Evolutionary conservation across 2,329 filamentous ascomycete species (phyloP).

Genomic region (Torrubiella hemipterigena): DNA sequence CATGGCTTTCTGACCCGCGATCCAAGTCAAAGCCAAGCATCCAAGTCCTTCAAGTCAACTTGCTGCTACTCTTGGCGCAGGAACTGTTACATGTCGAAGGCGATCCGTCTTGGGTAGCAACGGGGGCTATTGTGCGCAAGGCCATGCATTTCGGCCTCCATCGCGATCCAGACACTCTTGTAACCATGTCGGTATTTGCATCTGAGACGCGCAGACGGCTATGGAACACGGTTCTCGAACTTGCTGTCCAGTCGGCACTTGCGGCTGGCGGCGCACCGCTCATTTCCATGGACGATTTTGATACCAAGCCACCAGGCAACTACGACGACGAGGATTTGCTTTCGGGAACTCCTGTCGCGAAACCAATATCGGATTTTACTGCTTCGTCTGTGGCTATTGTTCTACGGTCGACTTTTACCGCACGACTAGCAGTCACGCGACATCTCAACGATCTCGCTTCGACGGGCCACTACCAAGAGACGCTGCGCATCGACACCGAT

Average conservation of each 20-base stretch:
- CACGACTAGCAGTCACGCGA: constrained; percentile 27
- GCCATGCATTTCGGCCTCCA: constrained; percentile 40
- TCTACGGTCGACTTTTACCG: constrained; percentile 27
- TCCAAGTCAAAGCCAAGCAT: constrained; percentile 39
- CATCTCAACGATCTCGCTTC: constrained; percentile 30
- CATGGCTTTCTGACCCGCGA: constrained; percentile 39
- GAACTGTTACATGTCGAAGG: constrained; percentile 24
- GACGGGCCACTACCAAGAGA: constrained; percentile 27
- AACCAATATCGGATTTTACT: constrained; percentile 23
- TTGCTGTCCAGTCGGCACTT: constrained; percentile 31
- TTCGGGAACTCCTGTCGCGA: constrained; percentile 15
- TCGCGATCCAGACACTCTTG: constrained; percentile 29
- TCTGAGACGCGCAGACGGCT: constrained; percentile 36
- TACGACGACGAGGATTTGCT: constrained; percentile 36
- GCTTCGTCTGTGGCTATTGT: constrained; percentile 26
- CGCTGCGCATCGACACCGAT: constrained; percentile 28
- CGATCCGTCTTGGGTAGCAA: constrained; percentile 35
- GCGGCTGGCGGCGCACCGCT: constrained; percentile 32
- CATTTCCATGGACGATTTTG: constrained; percentile 30
- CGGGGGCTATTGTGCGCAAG: constrained; percentile 29
- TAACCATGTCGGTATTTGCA: constrained; percentile 20
- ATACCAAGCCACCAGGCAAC: constrained; percentile 35
- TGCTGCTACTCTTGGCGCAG: constrained; percentile 31
- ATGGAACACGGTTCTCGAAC: constrained; percentile 40
- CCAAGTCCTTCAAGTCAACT: constrained; percentile 34